Conservation (phyloP, 768 basidiomycete species). For the Lentinula detonsa region DNA sequence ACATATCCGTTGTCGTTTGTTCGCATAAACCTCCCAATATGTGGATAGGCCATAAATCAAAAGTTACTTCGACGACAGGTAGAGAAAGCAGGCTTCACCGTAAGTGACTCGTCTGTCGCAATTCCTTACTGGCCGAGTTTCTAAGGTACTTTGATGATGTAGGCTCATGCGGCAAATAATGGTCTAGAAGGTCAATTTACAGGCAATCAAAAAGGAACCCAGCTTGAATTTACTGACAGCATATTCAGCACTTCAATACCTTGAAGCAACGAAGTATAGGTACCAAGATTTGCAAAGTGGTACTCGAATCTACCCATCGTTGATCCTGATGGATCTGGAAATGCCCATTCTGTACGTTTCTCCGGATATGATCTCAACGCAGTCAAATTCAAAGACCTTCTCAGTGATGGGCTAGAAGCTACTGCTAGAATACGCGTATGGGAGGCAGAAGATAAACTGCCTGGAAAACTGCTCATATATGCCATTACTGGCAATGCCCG, state of each 20-base stretch:
- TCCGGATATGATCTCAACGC: too few relatives aligned
- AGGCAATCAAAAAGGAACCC: too few relatives aligned
- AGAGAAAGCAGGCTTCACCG: slow-evolving; percentile 5
- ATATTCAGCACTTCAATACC: background rate
- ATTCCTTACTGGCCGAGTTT: too few relatives aligned
- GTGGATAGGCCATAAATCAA: slow-evolving; percentile 1
- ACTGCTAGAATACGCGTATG: slow-evolving; percentile 6
- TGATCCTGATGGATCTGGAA: slow-evolving; percentile 8
- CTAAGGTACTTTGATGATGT: too few relatives aligned
- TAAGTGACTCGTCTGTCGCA: background rate
- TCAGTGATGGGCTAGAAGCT: slow-evolving; percentile 1
- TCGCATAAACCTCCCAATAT: too few relatives aligned
- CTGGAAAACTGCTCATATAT: slow-evolving; percentile 1
- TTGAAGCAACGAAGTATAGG: background rate
- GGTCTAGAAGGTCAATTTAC: slow-evolving; percentile 5
- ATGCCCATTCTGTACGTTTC: slow-evolving; percentile 7
- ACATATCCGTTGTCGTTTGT: too few relatives aligned
- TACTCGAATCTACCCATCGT: background rate
- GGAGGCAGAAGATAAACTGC: slow-evolving; percentile 4
- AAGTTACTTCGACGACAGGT: slow-evolving; percentile 5
- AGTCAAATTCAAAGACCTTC: too few relatives aligned
- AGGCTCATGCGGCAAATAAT: background rate
- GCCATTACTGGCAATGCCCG: slow-evolving; percentile 7
- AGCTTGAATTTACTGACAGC: background rate
- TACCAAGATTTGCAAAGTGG: background rate